Conservation (phyloP, 169 alveolate species). For the Plasmodium adleri region DNA sequence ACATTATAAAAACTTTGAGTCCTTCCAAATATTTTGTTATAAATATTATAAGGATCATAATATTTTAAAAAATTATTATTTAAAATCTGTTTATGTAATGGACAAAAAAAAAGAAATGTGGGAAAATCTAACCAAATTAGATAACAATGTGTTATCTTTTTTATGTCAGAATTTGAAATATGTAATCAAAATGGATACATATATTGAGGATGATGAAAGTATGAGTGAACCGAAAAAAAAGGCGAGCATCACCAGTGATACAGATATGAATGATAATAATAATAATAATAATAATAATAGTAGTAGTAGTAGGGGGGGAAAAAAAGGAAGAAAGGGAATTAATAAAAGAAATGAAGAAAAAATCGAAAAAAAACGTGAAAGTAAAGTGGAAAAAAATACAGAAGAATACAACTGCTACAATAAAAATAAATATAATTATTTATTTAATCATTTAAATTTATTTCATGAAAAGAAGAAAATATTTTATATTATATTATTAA, state of each 20-base stretch:
- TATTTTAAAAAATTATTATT: conserved; percentile 44
- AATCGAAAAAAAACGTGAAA: neutral
- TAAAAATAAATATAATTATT: neutral
- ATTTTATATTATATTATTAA: conserved; percentile 53
- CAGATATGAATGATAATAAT: neutral
- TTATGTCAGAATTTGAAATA: conserved; percentile 51
- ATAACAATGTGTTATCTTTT: conserved; percentile 30
- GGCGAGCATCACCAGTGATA: neutral
- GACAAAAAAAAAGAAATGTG: conserved; percentile 57
- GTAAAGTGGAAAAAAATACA: neutral
- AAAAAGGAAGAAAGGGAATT: conserved; percentile 3
- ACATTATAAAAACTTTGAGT: conserved; percentile 67
- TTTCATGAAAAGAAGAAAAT: conserved; percentile 30
- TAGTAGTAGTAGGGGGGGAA: neutral
- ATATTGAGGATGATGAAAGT: neutral
- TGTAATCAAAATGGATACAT: neutral
- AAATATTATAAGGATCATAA: conserved; percentile 60
- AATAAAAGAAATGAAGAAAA: neutral
- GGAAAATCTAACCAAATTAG: conserved; percentile 41
- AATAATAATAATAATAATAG: neutral
- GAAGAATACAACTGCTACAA: neutral
- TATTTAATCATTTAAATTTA: conserved; percentile 9
- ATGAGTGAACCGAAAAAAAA: neutral
- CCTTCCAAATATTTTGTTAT: conserved; percentile 61
- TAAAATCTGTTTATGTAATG: conserved; percentile 75